phyloP scores from a whole-genome alignment of 202 grass and related monocot genomes.

The Saccharum hybrid region DNA sequence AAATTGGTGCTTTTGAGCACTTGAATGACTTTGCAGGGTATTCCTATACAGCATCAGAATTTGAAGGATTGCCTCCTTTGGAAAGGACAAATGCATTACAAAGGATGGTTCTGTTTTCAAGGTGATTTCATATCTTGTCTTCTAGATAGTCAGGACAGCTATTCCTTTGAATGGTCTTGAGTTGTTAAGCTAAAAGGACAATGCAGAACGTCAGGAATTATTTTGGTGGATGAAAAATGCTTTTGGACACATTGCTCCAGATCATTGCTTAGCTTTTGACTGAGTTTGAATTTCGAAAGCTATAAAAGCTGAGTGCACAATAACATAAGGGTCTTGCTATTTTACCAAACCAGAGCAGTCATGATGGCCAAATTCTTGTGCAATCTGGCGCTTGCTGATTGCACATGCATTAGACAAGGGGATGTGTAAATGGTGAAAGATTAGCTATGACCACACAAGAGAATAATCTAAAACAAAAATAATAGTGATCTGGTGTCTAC shows the following conservation, averaged over 20 bases:
- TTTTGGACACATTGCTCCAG: background rate
- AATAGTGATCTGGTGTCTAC: background rate
- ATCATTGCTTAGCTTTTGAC: background rate
- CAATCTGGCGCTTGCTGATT: background rate
- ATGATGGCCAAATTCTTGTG: background rate
- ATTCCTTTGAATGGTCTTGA: constrained; percentile 38
- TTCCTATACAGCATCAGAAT: constrained; percentile 97
- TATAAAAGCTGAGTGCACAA: background rate
- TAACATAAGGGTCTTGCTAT: background rate
- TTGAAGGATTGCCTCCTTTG: constrained; percentile 85
- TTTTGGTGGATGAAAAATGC: constrained; percentile 37
- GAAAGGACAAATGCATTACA: constrained; percentile 73
- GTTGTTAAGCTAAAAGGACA: constrained; percentile 25
- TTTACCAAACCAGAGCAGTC: constrained; percentile 1
- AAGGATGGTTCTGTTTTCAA: constrained; percentile 96
- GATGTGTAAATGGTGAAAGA: background rate
- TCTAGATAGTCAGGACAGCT: constrained; percentile 30
- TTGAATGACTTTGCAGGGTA: constrained; percentile 79
- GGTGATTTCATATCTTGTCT: constrained; percentile 58
- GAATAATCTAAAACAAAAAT: constrained; percentile 13
- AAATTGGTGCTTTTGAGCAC: constrained; percentile 92
- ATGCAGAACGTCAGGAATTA: constrained; percentile 25
- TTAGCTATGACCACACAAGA: constrained; percentile 7
- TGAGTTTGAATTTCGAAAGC: constrained; percentile 11
- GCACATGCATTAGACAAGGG: background rate